A percentile compares a stretch with the other conserved stretches of the same genome.
phyloP scores from a whole-genome alignment of 305 asterid species.

The Salvia sclarea region DNA sequence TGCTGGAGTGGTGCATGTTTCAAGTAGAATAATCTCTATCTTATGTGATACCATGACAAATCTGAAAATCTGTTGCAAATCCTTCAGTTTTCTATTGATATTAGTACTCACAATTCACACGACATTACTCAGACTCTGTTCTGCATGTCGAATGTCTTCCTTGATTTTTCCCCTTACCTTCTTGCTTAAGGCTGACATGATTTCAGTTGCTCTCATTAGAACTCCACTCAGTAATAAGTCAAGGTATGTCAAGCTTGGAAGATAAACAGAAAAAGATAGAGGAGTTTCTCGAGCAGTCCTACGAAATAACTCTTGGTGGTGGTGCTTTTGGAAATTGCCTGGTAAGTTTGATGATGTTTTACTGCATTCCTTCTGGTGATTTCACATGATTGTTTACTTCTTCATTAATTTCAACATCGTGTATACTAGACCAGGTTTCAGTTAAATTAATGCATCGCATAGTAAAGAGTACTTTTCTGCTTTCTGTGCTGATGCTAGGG shows the following conservation, averaged over 20 bases:
- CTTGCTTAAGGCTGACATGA: conserved; percentile 28
- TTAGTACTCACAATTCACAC: neutral
- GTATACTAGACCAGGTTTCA: neutral
- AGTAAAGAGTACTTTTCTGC: neutral
- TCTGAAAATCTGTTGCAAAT: conserved; percentile 6
- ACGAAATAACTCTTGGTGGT: conserved; percentile 69
- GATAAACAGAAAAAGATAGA: conserved; percentile 62
- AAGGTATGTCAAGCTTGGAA: conserved; percentile 65
- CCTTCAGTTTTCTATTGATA: conserved; percentile 11
- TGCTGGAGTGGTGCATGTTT: conserved; percentile 17
- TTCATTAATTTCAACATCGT: conserved; percentile 10
- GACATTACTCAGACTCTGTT: conserved; percentile 13
- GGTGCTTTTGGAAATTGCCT: conserved; percentile 76
- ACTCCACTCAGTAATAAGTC: conserved; percentile 58
- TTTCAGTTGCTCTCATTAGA: conserved; percentile 73
- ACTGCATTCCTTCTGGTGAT: conserved; percentile 18
- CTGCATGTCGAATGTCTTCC: conserved; percentile 19
- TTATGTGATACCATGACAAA: neutral
- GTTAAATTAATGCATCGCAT: conserved; percentile 1
- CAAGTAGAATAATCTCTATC: conserved; percentile 1
- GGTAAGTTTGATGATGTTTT: conserved; percentile 48
- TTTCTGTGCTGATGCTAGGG: neutral
- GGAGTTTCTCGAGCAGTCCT: conserved; percentile 63
- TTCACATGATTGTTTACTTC: conserved; percentile 21
- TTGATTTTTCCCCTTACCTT: neutral